Base-by-base conservation (phyloP, 164 flowering plant genomes). In the Vitis amurensis region DNA sequence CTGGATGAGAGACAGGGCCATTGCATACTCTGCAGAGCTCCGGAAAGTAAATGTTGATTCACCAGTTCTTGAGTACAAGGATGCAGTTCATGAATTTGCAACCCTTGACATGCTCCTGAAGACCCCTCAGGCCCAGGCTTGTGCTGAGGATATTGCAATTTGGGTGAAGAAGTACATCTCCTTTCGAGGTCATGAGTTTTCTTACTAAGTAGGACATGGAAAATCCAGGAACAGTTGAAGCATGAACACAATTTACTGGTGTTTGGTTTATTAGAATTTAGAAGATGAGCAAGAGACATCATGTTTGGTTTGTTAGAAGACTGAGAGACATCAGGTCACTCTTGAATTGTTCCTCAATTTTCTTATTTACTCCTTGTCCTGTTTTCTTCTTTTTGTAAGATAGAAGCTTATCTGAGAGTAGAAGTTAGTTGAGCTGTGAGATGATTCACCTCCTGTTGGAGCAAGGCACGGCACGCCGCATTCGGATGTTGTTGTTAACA, bases 81-180 rank as follows among this genome's bases (percentile, higher is more conserved):
- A 89, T 60, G 88, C 89, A 10, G 88, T 83, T 29, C 87, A 85
- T 59, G 85, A 80, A 63, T 89, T 89, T 71, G 94, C 94, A 2
- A 88, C 94, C 3, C 90, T 89, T 37, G 90, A 86, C 53, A 82
- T 86, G 86, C 90, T 89, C 66, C 84, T 89, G 1, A 82, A 81
- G 78, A 86, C 86, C 27, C 90, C 90, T 64, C 88, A 89, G 66
- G 94, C 92, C 9, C 90, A 86, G 75, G 94, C 88, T 14, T 89
- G 92, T 67, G 84, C 92, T 0, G 94, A 88, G 80, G 94, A 89
- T 59, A 84, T 86, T 72, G 83, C 94, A 55, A 89, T 88, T 60
- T 88, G 94, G 94, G 91, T 89, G 15, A 89, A 89, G 84, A 88
- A 88, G 69, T 83, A 86, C 68, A 88, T 88, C 37, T 89, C 94